phyloP scores from a whole-genome alignment of 371 early-diverging fungal species.

The Parasitella parasitica region DNA sequence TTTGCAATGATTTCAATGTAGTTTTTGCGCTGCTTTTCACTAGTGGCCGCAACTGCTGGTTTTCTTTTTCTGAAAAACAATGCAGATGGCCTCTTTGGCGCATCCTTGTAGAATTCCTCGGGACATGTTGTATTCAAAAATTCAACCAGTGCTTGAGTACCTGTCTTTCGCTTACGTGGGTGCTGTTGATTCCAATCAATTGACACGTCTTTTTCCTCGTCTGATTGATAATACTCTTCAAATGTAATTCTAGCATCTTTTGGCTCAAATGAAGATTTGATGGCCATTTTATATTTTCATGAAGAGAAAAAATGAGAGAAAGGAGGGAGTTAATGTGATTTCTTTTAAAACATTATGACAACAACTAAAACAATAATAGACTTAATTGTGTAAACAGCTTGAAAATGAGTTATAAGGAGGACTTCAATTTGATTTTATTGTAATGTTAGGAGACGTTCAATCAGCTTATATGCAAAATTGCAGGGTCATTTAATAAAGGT shows the following conservation, averaged over 20 bases:
- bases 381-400: background rate
- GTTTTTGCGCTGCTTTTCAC: conserved; percentile 6
- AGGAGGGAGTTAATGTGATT: background rate
- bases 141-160: conserved; percentile 36
- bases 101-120: conserved; percentile 26
- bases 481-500: too few species aligned
- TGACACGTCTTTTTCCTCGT: background rate
- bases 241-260: conserved; percentile 29
- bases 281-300: background rate
- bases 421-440: background rate
- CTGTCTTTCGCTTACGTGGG: conserved; percentile 25
- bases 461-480: background rate
- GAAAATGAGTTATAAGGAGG: background rate
- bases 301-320: background rate
- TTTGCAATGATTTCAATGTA: conserved; percentile 30
- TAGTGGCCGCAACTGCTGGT: background rate
- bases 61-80: conserved; percentile 15
- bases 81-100: conserved; percentile 13
- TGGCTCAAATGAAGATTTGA: conserved; percentile 27
- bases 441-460: background rate
- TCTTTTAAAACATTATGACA: background rate
- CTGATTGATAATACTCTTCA: conserved; percentile 7
- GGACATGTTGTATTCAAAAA: conserved; percentile 38
- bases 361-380: background rate
- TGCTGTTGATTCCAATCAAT: background rate